phyloP scores from a whole-genome alignment of 345 rosid species.

The Linum trigynum region DNA sequence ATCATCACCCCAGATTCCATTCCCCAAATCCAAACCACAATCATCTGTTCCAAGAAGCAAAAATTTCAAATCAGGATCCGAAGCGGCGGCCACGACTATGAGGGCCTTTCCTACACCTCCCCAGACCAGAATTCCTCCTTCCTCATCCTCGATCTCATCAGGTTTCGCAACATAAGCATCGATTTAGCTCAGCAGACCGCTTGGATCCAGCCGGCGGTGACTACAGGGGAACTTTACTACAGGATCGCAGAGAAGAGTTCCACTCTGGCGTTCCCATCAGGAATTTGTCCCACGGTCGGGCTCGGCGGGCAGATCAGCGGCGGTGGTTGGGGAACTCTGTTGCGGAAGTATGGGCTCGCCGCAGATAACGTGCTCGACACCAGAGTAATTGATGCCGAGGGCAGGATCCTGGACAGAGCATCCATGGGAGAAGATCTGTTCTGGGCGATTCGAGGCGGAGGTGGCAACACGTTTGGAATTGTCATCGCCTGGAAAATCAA shows the following conservation, averaged over 20 bases:
- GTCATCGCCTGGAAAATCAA: constrained; percentile 4
- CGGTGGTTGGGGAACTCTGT: not conserved
- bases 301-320: constrained; percentile 2
- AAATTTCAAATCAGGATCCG: not conserved
- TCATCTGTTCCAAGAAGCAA: not conserved
- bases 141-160: not conserved
- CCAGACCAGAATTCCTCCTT: not conserved
- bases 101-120: constrained; percentile 3
- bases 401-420: constrained; percentile 3
- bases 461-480: constrained; percentile 1
- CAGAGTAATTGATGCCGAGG: not conserved
- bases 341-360: not conserved
- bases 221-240: constrained; percentile 3
- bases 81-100: constrained; percentile 6
- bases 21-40: not conserved
- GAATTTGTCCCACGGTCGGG: not conserved
- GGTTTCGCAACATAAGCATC: not conserved
- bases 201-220: not conserved
- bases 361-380: not conserved
- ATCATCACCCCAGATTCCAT: not conserved
- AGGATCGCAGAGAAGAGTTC: not conserved
- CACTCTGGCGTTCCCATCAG: not conserved
- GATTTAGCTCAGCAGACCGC: not conserved
- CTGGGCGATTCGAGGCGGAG: constrained; percentile 3
- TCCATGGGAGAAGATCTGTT: constrained; percentile 4